Evolutionary conservation across 441 rosid species (phyloP), one percentile per base, ranked within the genome.

Genomic region (Isatis lusitanica): DNA sequence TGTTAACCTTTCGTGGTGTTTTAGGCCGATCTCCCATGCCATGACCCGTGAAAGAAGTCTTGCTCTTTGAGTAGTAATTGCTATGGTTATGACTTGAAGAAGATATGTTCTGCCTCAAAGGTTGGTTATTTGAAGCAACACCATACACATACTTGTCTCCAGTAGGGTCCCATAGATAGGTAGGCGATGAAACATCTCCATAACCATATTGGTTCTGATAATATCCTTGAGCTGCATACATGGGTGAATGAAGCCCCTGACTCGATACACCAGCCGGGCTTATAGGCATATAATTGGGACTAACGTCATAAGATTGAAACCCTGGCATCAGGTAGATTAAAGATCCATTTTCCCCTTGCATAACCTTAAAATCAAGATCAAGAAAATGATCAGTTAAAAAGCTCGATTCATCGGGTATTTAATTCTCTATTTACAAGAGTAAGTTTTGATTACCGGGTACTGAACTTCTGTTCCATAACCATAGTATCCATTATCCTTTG

Each of bases 281-380:
- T 70, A 80, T 63, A 35, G 86, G 83, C 71, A 71, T 43, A 68
- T 71, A 84, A 40, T 78, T 68, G 11, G 42, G 40, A 46, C 78
- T 80, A 60, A 70, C 44, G 78, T 74, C 79, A 68, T 78, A 82
- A 52, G 84, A 63, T 73, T 80, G 85, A 71, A 59, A 75, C 64
- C 86, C 90, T 55, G 85, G 86, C 66, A 78, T 68, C 73, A 80
- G n/a, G 58, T 84, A 84, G 28, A 84, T 73, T 59, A 84, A 68
- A 61, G 85, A 81, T 40, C 88, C 90, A 81, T 86, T 77, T 53
- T 84, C 86, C 6, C 85, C 79, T 76, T 83, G 83, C 76, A 79
- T 57, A 31, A 78, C 88, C 88, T 86, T 51, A 6, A 38, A 56
- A 62, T 67, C 30, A 58, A 50, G 16, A 24, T 55, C 48, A 68